Conservation (phyloP, 2,329 filamentous ascomycete species). For the Ceratocystis destructans region DNA sequence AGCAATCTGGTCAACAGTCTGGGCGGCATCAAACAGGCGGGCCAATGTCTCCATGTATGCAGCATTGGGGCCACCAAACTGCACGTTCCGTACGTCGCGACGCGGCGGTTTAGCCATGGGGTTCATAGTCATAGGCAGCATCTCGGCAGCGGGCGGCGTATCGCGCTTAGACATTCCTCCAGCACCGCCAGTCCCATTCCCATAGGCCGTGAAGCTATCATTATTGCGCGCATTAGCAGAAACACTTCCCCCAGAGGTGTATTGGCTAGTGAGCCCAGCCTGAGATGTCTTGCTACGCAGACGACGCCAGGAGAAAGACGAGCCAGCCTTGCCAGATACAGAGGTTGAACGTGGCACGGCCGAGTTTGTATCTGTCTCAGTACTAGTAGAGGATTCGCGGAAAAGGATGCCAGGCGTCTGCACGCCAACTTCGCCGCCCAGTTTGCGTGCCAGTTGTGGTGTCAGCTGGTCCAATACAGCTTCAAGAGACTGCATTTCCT, state of each 20-base stretch:
- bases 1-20: conserved; percentile 87
- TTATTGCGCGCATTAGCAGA: conserved; percentile 19
- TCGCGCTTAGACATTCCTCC: conserved; percentile 23
- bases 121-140: conserved; percentile 60
- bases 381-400: conserved; percentile 46
- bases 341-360: conserved; percentile 43
- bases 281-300: conserved; percentile 79
- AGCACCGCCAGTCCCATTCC: conserved; percentile 17
- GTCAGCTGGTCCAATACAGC: conserved; percentile 77
- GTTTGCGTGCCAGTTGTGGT: conserved; percentile 58
- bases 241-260: conserved; percentile 26
- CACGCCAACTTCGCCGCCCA: conserved; percentile 86
- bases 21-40: conserved; percentile 80
- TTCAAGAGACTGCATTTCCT: conserved; percentile 88
- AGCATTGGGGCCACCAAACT: conserved; percentile 71
- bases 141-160: conserved; percentile 44
- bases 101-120: conserved; percentile 55
- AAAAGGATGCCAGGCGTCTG: conserved; percentile 61
- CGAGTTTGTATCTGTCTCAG: conserved; percentile 32
- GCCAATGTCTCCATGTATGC: conserved; percentile 87
- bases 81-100: conserved; percentile 52
- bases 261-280: conserved; percentile 41
- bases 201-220: conserved; percentile 21
- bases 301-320: conserved; percentile 74
- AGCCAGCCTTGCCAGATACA: conserved; percentile 48